Conservation (phyloP, 2,329 filamentous ascomycete species). For the Colletotrichum sp. region DNA sequence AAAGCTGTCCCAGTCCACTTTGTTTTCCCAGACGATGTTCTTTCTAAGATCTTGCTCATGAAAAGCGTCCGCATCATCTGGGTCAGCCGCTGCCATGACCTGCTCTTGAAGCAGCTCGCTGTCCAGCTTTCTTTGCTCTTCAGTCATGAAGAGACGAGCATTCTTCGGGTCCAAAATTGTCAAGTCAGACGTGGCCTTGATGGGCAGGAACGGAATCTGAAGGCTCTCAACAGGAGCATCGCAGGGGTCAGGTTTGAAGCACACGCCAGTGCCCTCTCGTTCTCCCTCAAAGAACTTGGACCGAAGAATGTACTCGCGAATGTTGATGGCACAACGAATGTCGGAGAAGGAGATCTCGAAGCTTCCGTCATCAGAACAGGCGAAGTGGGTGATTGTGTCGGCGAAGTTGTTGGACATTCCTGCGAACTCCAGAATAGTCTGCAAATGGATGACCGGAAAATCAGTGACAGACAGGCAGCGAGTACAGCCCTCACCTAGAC, state of each 20-base stretch:
- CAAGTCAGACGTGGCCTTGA: neutral
- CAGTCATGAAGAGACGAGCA: neutral
- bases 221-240: neutral
- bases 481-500: neutral
- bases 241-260: neutral
- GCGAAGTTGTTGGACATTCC: neutral
- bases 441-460: slow-evolving; percentile 2
- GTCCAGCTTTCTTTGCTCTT: neutral
- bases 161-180: neutral
- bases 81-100: neutral
- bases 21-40: slow-evolving; percentile 14
- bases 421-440: neutral
- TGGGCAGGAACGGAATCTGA: neutral
- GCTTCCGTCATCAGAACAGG: neutral
- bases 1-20: neutral
- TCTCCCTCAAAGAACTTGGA: neutral
- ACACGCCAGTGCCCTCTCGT: neutral
- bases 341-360: slow-evolving; percentile 10
- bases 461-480: slow-evolving; percentile 5
- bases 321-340: neutral
- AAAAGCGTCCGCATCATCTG: neutral
- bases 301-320: neutral
- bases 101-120: neutral
- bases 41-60: neutral
- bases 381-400: slow-evolving; percentile 3